These are phyloP conservation scores for Hippophae rhamnoides DNA, from an alignment of 306 rosid genomes.

Conservation along the genomic window DNA sequence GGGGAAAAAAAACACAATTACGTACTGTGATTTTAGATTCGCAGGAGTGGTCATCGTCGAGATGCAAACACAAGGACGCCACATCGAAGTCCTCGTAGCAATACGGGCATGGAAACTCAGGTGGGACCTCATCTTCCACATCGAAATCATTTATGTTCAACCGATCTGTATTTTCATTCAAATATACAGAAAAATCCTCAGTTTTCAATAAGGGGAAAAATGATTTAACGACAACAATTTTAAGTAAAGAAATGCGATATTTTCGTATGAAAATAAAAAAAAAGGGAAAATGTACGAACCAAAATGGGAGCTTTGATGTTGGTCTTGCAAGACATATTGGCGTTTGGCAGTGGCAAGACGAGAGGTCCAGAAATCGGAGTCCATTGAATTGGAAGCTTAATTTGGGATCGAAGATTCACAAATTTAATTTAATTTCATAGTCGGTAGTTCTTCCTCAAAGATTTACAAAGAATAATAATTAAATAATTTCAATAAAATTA, in stretches of 20 bases:
- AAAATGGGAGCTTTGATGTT: slow-evolving; percentile 61
- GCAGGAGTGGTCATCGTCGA: slow-evolving; percentile 84
- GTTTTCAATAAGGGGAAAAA: no score
- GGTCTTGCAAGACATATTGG: slow-evolving; percentile 61
- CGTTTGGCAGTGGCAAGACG: slow-evolving; percentile 95
- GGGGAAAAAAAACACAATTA: not conserved
- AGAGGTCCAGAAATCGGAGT: slow-evolving; percentile 89
- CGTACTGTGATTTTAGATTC: slow-evolving; percentile 79
- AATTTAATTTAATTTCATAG: not conserved
- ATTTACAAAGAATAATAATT: not conserved
- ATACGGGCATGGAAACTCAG: slow-evolving; percentile 81
- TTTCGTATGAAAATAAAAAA: no score
- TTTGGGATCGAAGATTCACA: not conserved
- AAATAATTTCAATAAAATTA: not conserved
- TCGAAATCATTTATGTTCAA: slow-evolving; percentile 78
- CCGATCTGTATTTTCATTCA: slow-evolving; percentile 45
- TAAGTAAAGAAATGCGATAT: no score
- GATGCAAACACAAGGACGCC: slow-evolving; percentile 77
- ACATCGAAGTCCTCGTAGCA: slow-evolving; percentile 90
- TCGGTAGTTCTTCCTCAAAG: not conserved
- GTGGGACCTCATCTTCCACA: slow-evolving; percentile 79
- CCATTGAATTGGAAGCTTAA: slow-evolving; percentile 47
- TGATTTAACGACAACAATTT: not conserved
- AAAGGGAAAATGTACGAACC: slow-evolving; percentile 28
- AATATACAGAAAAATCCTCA: not conserved